Conservation (phyloP, 495 filamentous ascomycete genomes). For the Baudoinia panamericana region DNA sequence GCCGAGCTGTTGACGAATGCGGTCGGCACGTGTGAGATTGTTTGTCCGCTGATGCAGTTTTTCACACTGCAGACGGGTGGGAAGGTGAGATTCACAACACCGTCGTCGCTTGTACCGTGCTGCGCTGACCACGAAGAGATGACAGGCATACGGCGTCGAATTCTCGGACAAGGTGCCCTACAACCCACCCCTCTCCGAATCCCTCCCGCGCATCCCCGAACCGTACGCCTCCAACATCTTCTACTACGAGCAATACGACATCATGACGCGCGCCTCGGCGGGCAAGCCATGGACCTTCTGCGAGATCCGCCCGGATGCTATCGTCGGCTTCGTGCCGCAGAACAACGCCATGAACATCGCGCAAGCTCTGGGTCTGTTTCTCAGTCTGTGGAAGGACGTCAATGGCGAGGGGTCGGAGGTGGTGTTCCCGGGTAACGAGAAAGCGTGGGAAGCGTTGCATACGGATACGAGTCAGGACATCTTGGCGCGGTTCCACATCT, state of each 20-base stretch:
- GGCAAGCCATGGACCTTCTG: conserved; percentile 35
- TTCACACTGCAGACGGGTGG: conserved; percentile 34
- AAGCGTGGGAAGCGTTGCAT: conserved; percentile 22
- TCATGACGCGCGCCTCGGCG: conserved; percentile 25
- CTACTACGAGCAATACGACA: conserved; percentile 37
- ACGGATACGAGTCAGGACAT: conserved; percentile 33
- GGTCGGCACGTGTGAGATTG: conserved; percentile 23
- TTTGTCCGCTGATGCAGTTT: conserved; percentile 29
- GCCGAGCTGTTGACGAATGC: conserved; percentile 24
- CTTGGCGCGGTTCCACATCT: conserved; percentile 33
- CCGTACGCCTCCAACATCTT: conserved; percentile 35
- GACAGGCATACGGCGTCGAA: conserved; percentile 29
- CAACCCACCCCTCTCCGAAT: conserved; percentile 30
- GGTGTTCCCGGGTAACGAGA: conserved; percentile 29
- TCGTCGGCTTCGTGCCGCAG: conserved; percentile 34
- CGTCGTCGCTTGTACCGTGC: background rate
- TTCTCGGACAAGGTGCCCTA: conserved; percentile 26
- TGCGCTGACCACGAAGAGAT: background rate
- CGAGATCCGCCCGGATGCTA: conserved; percentile 36
- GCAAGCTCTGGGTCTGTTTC: conserved; percentile 32
- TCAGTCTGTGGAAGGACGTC: conserved; percentile 28
- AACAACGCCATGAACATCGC: conserved; percentile 34
- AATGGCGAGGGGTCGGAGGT: conserved; percentile 26
- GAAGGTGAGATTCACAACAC: conserved; percentile 19
- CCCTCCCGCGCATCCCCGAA: conserved; percentile 32